These are phyloP conservation scores for Daucus carota DNA, from an alignment of 129 eudicot species.

Conservation along the genomic window DNA sequence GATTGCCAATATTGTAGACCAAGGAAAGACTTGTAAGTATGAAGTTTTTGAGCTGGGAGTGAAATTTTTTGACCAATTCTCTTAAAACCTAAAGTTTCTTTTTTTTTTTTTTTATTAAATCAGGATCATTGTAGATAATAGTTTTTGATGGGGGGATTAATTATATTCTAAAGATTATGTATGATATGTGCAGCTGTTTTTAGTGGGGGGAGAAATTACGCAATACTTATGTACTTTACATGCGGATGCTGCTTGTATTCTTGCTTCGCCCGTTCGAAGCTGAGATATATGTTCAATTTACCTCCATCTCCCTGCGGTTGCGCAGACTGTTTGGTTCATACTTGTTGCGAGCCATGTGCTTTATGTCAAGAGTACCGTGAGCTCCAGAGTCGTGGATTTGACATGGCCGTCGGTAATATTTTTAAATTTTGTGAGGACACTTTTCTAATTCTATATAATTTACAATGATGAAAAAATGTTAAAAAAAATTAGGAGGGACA, in stretches of 20 bases:
- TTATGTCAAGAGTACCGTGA: slow-evolving; percentile 66
- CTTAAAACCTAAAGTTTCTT: too few relatives aligned
- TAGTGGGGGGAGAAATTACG: background rate
- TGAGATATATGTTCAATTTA: slow-evolving; percentile 35
- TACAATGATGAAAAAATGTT: too few relatives aligned
- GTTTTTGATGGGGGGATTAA: too few relatives aligned
- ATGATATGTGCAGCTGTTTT: background rate
- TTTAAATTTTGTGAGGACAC: too few relatives aligned
- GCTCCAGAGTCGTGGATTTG: slow-evolving; percentile 49
- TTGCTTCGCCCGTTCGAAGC: slow-evolving; percentile 31
- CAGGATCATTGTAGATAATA: too few relatives aligned
- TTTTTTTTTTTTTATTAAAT: too few relatives aligned
- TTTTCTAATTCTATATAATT: too few relatives aligned
- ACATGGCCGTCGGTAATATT: slow-evolving; percentile 53
- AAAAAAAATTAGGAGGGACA: too few relatives aligned
- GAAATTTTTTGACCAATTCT: too few relatives aligned
- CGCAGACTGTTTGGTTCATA: slow-evolving; percentile 38
- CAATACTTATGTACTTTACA: background rate
- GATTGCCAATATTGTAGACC: slow-evolving; percentile 13
- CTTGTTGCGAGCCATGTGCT: slow-evolving; percentile 48
- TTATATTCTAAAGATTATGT: background rate
- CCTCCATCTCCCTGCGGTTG: slow-evolving; percentile 34
- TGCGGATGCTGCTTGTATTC: slow-evolving; percentile 48
- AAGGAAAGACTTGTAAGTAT: slow-evolving; percentile 54
- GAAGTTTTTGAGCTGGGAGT: too few relatives aligned